Percentiles rank a stretch among this genome's conserved stretches.
Conservation (phyloP, 164 flowering plant genomes). For the Brasenia schreberi region DNA sequence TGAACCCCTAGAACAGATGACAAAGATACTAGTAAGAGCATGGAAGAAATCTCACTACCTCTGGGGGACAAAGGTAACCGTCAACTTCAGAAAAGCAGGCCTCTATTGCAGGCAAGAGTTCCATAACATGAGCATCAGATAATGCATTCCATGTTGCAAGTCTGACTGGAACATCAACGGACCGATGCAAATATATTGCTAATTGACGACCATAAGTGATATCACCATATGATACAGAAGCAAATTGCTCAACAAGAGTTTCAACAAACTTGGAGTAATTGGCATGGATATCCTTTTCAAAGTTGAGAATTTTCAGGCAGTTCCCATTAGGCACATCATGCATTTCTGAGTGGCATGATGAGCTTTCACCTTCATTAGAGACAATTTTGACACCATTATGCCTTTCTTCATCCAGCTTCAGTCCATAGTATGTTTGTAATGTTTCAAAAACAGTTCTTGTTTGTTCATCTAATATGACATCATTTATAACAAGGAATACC, state of each 20-base stretch:
- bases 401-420: slow-evolving; percentile 33
- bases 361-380: slow-evolving; percentile 5
- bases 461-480: slow-evolving; percentile 55
- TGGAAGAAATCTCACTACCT: slow-evolving; percentile 35
- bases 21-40: background rate
- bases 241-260: slow-evolving; percentile 68
- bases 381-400: background rate
- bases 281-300: slow-evolving; percentile 65
- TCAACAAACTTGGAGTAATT: slow-evolving; percentile 71
- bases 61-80: slow-evolving; percentile 78
- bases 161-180: slow-evolving; percentile 54
- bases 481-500: slow-evolving; percentile 51
- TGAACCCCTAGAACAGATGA: background rate
- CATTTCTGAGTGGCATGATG: slow-evolving; percentile 12
- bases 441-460: slow-evolving; percentile 46
- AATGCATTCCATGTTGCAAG: slow-evolving; percentile 81
- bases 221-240: slow-evolving; percentile 88
- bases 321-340: background rate
- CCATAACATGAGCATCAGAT: slow-evolving; percentile 58
- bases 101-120: slow-evolving; percentile 64
- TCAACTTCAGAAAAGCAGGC: slow-evolving; percentile 43
- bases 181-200: slow-evolving; percentile 58
- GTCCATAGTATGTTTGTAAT: slow-evolving; percentile 66
- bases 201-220: slow-evolving; percentile 72
- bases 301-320: slow-evolving; percentile 28